Base-by-base conservation (phyloP, 768 basidiomycete genomes). In the Boletus reticuloceps region DNA sequence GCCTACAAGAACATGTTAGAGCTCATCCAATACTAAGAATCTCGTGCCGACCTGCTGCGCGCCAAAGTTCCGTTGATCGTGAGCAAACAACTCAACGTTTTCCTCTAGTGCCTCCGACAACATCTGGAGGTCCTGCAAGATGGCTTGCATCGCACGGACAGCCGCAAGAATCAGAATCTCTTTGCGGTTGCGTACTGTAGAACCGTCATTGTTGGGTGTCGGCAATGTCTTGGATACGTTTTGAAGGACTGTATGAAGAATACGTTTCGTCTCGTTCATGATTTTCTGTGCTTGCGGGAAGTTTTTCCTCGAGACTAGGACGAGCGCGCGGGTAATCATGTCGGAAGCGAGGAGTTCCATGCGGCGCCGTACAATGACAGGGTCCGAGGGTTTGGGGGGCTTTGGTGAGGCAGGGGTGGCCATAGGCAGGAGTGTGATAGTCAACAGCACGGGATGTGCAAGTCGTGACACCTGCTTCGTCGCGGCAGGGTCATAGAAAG, bases 331-430 rank as follows among this genome's bases (percentile, higher is more conserved):
- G 3, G 94, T 94, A 68, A 98, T 94, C 94, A 98, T 98, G 72
- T 98, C 97, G 27, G 89, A 90, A 25, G 94, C 91, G 38, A 98
- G 82, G 5, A 99, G 82, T 76, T 99, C 97, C 94, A 98, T 97
- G 22, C 96, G 78, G 38, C 97, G 80, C 27, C 97, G 85, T 27
- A 96, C 90, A 63, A 99, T 94, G 49, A 89, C 84, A 1, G 94
- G 88, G 66, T 96, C 92, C 0, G 91, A 91, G 31, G 82, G 76
- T 46, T 65, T 68, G 3, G 78, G 74, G 13, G 53, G 52, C 27
- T 61, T 71, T 47, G 73, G 74, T 58, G 76, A 74, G 32, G 59
- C 64, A 43, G 59, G 62, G 22, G 58, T 58, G 9, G 68, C 53
- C 46, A 74, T 68, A 1, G 94, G 95, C 12, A 94, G 75, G 47